Evolutionary conservation across 139 green algal species (phyloP).

Genomic region (Haematococcus lacustris): DNA sequence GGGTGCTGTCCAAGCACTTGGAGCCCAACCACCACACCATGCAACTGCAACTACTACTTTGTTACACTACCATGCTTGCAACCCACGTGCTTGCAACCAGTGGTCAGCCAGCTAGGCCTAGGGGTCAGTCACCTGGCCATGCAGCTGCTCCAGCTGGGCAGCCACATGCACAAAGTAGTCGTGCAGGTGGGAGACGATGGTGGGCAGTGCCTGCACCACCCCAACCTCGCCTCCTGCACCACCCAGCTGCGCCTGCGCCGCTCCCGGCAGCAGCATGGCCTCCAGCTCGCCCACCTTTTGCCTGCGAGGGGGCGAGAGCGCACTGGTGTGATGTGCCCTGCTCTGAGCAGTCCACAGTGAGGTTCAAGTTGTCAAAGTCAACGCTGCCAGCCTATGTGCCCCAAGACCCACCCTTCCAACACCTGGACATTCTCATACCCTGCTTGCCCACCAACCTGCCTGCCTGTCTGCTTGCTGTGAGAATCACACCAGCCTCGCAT

Average conservation of each 20-base stretch:
- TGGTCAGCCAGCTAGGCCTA: not conserved
- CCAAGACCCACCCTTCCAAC: too few species aligned
- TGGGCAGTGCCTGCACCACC: conserved; percentile 15
- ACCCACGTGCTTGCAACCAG: not conserved
- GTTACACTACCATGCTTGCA: too few species aligned
- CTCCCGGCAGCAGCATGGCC: too few species aligned
- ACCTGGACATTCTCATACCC: too few species aligned
- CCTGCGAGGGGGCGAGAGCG: not conserved
- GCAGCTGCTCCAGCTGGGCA: conserved; percentile 31
- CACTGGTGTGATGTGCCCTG: not conserved
- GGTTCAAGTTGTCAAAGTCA: too few species aligned
- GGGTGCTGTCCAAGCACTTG: not conserved
- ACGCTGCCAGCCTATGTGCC: too few species aligned
- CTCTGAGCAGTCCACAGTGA: too few species aligned
- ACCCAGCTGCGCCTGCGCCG: not conserved
- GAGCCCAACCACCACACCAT: not conserved
- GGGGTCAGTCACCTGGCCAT: conserved; percentile 16
- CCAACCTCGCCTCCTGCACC: not conserved
- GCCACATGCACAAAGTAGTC: conserved; percentile 46
- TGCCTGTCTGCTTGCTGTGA: too few species aligned
- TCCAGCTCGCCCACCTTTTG: too few species aligned
- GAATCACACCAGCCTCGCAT: too few species aligned
- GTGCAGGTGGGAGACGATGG: conserved; percentile 32
- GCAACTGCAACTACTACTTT: not conserved
- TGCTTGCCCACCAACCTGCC: too few species aligned